Evolutionary conservation across 805 yeast genomes (phyloP), one percentile per base, ranked within the genome.

Genomic region (Priceomyces carsonii): DNA sequence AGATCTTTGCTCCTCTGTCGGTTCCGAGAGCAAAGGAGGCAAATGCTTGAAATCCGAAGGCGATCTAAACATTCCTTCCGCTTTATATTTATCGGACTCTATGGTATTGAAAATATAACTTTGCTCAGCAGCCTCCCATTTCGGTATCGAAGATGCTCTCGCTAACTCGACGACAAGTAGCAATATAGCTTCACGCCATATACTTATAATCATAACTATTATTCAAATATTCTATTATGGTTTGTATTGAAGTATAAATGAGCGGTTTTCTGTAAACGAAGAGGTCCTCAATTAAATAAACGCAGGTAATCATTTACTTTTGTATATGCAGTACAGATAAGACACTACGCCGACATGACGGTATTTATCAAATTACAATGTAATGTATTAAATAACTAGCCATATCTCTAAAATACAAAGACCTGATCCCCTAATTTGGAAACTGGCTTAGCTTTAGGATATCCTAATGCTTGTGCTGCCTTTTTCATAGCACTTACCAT

Each of bases 341-440:
- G n/a, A n/a, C n/a, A n/a, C n/a, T n/a, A n/a, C n/a, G n/a, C n/a
- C n/a, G n/a, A n/a, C n/a, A n/a, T n/a, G n/a, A n/a, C n/a, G n/a
- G n/a, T n/a, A n/a, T n/a, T n/a, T n/a, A n/a, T n/a, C n/a, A n/a
- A n/a, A n/a, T n/a, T n/a, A n/a, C n/a, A n/a, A n/a, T n/a, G n/a
- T n/a, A n/a, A n/a, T n/a, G n/a, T n/a, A n/a, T n/a, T n/a, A n/a
- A n/a, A n/a, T n/a, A n/a, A n/a, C n/a, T n/a, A n/a, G n/a, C n/a
- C n/a, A n/a, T n/a, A n/a, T n/a, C 13, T 21, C 59, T 75, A 90
- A 53, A 90, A 90, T 22, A 85, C 86, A 65, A 89, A 90, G 23
- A 88, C 83, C 68, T 86, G 91, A 65, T 90, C 96, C 40, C 87
- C 95, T 57, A 86, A 75, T 64, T 89, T 88, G 30, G 95, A 81